These are phyloP conservation scores for Aspergillus nomiae DNA, from an alignment of 2,329 filamentous ascomycete species.

Conservation along the genomic window DNA sequence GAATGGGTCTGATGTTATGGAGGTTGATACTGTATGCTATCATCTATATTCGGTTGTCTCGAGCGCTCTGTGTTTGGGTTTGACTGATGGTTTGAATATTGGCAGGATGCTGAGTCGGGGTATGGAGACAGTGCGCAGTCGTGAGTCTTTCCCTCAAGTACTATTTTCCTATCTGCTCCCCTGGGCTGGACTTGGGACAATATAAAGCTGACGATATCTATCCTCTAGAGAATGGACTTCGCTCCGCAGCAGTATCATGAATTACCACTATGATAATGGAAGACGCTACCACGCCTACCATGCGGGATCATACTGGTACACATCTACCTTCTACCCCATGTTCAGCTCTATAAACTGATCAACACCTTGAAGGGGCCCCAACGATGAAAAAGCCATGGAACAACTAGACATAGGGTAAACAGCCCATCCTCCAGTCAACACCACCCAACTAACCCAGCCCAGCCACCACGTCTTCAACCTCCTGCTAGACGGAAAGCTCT, in stretches of 20 bases:
- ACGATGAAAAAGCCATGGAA: conserved; percentile 25
- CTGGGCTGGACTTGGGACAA: not conserved
- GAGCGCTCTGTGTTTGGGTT: not conserved
- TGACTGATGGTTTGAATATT: not conserved
- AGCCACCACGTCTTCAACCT: conserved; percentile 45
- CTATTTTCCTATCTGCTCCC: not conserved
- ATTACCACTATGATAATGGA: conserved; percentile 32
- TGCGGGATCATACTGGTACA: conserved; percentile 27
- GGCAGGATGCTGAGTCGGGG: not conserved
- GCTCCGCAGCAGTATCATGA: conserved; percentile 19
- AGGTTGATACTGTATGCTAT: not conserved
- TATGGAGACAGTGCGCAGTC: not conserved
- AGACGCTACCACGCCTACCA: conserved; percentile 37
- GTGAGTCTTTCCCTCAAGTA: not conserved
- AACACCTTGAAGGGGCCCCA: conserved; percentile 15
- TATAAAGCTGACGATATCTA: not conserved
- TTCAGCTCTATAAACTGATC: not conserved
- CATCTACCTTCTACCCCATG: not conserved
- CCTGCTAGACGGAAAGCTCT: conserved; percentile 29
- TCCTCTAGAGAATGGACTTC: not conserved
- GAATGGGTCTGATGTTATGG: not conserved
- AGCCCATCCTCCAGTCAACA: not conserved
- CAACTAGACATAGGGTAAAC: conserved; percentile 26
- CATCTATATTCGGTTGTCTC: not conserved
- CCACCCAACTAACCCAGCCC: not conserved